Conservation (phyloP, 208 protist species). For the Tritrichomonas foetus region DNA sequence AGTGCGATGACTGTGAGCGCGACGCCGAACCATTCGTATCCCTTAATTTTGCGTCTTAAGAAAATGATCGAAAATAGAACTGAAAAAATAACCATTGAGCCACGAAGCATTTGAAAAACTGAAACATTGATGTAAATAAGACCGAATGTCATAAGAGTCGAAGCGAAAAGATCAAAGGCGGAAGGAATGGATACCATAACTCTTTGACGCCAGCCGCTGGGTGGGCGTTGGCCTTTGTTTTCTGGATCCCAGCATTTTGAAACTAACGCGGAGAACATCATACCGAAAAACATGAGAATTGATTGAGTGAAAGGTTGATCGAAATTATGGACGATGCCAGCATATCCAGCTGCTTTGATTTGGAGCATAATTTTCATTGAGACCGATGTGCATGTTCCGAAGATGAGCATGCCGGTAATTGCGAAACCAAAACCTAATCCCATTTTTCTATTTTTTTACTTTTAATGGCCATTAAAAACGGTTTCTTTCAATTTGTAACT, state of each 20-base stretch:
- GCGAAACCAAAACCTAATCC: not conserved
- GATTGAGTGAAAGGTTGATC: slow-evolving; percentile 30
- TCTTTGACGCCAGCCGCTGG: not conserved
- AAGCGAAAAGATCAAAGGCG: slow-evolving; percentile 31
- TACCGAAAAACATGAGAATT: slow-evolving; percentile 28
- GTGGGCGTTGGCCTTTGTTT: slow-evolving; percentile 7
- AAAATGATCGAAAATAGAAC: not conserved
- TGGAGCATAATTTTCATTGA: slow-evolving; percentile 19
- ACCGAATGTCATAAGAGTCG: slow-evolving; percentile 37
- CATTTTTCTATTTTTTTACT: not conserved
- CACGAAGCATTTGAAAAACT: slow-evolving; percentile 38
- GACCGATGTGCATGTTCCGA: slow-evolving; percentile 17
- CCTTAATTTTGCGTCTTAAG: not conserved
- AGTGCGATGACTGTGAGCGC: not conserved
- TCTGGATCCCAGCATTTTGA: slow-evolving; percentile 32
- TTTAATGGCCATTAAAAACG: no score
- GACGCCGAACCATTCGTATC: not conserved
- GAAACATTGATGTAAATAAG: slow-evolving; percentile 38
- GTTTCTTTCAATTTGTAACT: no score
- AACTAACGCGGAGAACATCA: not conserved
- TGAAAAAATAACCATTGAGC: slow-evolving; percentile 41
- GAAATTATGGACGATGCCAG: not conserved
- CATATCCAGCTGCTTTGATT: not conserved
- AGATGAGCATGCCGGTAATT: not conserved
- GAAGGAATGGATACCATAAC: not conserved